Conservation (phyloP, 2,329 filamentous ascomycete species). For the Aspergillus fischeri region DNA sequence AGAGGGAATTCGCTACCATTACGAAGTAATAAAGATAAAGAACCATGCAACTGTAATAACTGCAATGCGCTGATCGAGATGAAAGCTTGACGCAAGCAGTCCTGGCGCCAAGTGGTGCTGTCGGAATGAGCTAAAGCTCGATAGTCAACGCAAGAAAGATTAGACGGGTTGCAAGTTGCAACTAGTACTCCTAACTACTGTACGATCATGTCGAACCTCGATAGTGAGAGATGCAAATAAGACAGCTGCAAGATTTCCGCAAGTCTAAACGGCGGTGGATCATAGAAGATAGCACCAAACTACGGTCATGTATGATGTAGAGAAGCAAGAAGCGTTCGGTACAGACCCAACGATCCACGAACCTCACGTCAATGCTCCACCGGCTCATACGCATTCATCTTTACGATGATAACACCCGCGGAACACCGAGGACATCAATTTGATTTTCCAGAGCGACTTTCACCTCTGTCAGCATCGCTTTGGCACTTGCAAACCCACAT, state of each 20-base stretch:
- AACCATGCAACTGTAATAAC: background rate
- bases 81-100: background rate
- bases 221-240: background rate
- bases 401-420: background rate
- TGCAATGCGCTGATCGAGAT: background rate
- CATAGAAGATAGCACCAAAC: conserved; percentile 1
- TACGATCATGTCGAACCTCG: background rate
- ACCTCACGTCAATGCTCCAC: background rate
- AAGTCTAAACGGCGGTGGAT: conserved; percentile 17
- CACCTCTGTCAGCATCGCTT: no score
- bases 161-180: background rate
- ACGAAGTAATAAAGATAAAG: background rate
- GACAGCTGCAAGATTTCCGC: conserved; percentile 16
- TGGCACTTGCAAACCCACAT: no score
- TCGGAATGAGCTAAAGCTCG: background rate
- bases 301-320: conserved; percentile 9
- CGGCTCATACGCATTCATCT: no score
- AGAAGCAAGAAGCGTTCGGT: conserved; percentile 13
- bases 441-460: background rate
- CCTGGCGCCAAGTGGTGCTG: background rate
- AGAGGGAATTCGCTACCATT: no score
- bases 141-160: background rate
- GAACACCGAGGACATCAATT: background rate
- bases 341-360: conserved; percentile 7
- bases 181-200: background rate